These are phyloP conservation scores for Fragilaria crotonensis DNA, from an alignment of 108 stramenopile genomes.

Conservation along the genomic window DNA sequence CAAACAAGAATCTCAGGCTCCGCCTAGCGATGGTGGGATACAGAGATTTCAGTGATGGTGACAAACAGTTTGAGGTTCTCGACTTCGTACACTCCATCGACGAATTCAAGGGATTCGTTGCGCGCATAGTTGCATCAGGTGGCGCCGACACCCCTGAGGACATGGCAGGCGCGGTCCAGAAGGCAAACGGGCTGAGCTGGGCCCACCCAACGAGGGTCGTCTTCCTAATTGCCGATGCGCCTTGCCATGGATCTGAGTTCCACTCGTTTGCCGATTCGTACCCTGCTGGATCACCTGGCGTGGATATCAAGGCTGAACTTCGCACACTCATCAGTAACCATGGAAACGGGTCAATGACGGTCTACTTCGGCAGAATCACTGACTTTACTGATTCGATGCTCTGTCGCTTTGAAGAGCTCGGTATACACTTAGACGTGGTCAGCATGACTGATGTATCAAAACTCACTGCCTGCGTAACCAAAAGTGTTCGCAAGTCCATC, in stretches of 20 bases:
- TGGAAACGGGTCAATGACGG: too few relatives aligned
- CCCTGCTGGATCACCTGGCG: too few relatives aligned
- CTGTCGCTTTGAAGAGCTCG: too few relatives aligned
- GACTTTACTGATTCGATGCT: too few relatives aligned
- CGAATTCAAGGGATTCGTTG: slow-evolving; percentile 20
- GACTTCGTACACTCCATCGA: slow-evolving; percentile 21
- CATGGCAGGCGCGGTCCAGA: slow-evolving; percentile 28
- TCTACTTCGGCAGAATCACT: too few relatives aligned
- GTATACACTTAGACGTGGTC: too few relatives aligned
- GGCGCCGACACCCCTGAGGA: slow-evolving; percentile 26
- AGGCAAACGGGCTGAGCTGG: slow-evolving; percentile 17
- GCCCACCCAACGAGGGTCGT: slow-evolving; percentile 20
- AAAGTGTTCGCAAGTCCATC: too few relatives aligned
- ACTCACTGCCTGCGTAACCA: too few relatives aligned
- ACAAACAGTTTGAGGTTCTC: slow-evolving; percentile 19
- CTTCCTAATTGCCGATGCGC: slow-evolving; percentile 27
- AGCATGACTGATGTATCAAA: too few relatives aligned
- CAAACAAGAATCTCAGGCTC: slow-evolving; percentile 19
- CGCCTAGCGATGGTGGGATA: slow-evolving; percentile 29
- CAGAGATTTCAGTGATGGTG: slow-evolving; percentile 15
- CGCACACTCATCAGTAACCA: too few relatives aligned
- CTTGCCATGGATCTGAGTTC: slow-evolving; percentile 41
- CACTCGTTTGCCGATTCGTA: too few relatives aligned
- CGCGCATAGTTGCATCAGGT: slow-evolving; percentile 8
- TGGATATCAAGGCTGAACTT: too few relatives aligned